Evolutionary conservation across 2,329 filamentous ascomycete genomes (phyloP).

Genomic region (Xylaria sp.): DNA sequence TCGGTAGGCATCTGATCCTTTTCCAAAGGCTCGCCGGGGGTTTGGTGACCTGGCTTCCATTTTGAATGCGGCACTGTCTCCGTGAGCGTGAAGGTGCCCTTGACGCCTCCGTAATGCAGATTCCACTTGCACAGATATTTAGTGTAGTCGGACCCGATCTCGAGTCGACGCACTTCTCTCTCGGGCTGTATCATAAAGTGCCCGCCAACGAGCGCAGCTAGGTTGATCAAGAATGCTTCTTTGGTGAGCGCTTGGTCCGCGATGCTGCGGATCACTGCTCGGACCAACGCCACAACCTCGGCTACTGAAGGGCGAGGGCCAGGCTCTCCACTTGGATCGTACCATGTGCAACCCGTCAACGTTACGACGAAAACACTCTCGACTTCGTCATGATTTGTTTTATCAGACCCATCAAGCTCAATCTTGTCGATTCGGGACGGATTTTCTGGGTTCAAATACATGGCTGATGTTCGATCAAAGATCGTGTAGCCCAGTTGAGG

Average conservation of each 20-base stretch:
- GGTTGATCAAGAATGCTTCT: slow-evolving; percentile 68
- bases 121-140: slow-evolving; percentile 67
- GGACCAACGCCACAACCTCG: slow-evolving; percentile 66
- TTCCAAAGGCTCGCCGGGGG: slow-evolving; percentile 34
- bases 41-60: slow-evolving; percentile 53
- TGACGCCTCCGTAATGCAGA: slow-evolving; percentile 64
- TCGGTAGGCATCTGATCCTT: slow-evolving; percentile 44
- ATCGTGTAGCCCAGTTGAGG: slow-evolving; percentile 39
- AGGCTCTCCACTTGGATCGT: slow-evolving; percentile 58
- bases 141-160: slow-evolving; percentile 55
- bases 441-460: slow-evolving; percentile 44
- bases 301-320: slow-evolving; percentile 60
- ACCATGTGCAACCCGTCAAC: slow-evolving; percentile 64
- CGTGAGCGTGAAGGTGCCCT: slow-evolving; percentile 64
- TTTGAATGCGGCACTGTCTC: slow-evolving; percentile 59
- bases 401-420: slow-evolving; percentile 54
- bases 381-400: slow-evolving; percentile 68
- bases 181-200: slow-evolving; percentile 60
- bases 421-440: slow-evolving; percentile 44
- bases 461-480: slow-evolving; percentile 44
- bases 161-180: slow-evolving; percentile 57
- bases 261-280: slow-evolving; percentile 65
- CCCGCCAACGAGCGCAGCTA: slow-evolving; percentile 67
- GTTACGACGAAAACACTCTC: slow-evolving; percentile 65
- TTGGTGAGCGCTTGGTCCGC: slow-evolving; percentile 62